Percentiles rank a stretch among this genome's conserved stretches.
Conservation (phyloP, 164 flowering plant species). For the Euptelea pleiosperma region DNA sequence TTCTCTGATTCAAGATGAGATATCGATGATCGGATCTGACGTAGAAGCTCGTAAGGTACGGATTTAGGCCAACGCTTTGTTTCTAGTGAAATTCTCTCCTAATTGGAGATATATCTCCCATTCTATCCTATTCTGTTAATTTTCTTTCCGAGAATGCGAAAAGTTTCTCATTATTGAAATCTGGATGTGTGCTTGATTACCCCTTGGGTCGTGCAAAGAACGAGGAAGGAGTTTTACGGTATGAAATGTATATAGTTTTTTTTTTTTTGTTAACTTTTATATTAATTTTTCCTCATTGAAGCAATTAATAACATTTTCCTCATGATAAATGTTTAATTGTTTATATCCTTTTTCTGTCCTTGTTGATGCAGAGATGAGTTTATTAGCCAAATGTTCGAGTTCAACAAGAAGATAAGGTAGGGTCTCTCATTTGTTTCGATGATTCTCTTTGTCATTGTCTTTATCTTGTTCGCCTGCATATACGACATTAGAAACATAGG, state of each 20-base stretch:
- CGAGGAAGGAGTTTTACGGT: constrained; percentile 44
- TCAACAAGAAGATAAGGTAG: constrained; percentile 66
- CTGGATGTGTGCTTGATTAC: not conserved
- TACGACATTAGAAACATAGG: too few relatives aligned
- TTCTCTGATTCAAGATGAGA: constrained; percentile 50
- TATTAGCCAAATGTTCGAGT: constrained; percentile 45
- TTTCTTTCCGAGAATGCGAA: not conserved
- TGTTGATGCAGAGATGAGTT: constrained; percentile 61
- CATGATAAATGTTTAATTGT: not conserved
- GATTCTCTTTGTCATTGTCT: not conserved
- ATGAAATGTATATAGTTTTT: constrained; percentile 8
- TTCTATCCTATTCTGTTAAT: not conserved
- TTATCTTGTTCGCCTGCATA: too few relatives aligned
- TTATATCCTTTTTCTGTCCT: not conserved
- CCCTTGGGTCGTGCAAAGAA: constrained; percentile 31
- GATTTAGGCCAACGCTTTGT: not conserved
- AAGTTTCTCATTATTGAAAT: not conserved
- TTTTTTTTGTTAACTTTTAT: not conserved
- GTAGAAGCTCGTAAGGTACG: constrained; percentile 57
- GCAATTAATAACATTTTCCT: not conserved
- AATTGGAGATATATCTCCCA: not conserved
- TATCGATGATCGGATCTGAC: constrained; percentile 42
- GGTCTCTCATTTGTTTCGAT: not conserved
- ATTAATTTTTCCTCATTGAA: not conserved
- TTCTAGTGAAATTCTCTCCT: not conserved